phyloP scores from a whole-genome alignment of 73 alveolate species.

The Paraurostyla sp. region DNA sequence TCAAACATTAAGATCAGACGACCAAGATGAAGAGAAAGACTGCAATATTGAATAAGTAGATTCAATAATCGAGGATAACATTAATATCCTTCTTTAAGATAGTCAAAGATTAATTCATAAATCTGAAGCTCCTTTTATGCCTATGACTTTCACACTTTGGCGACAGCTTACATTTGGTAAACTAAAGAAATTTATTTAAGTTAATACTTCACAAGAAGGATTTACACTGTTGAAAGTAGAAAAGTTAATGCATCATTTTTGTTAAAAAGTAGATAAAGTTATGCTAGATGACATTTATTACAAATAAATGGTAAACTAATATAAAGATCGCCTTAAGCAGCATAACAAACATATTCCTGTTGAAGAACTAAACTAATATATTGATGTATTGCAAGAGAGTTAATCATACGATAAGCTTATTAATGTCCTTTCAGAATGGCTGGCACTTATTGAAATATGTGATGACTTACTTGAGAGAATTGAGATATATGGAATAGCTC shows the following conservation, averaged over 20 bases:
- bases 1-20: too few relatives aligned
- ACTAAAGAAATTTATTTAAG: not conserved
- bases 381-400: not conserved
- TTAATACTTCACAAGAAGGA: not conserved
- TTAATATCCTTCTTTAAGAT: not conserved
- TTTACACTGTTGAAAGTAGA: not conserved
- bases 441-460: conserved; percentile 17
- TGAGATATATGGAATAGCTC: not conserved
- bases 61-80: too few relatives aligned
- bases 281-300: not conserved
- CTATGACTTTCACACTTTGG: not conserved
- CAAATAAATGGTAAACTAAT: not conserved
- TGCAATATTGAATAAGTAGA: too few relatives aligned
- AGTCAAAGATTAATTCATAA: not conserved
- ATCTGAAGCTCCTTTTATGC: conserved; percentile 24
- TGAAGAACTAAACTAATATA: not conserved
- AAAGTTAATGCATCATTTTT: not conserved
- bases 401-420: not conserved
- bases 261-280: not conserved
- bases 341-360: not conserved
- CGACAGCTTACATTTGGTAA: not conserved
- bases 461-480: conserved; percentile 14
- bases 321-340: not conserved
- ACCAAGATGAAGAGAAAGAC: too few relatives aligned
- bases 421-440: not conserved